These are phyloP conservation scores for Kluyveromyces nonfermentans DNA, from an alignment of 805 yeast genomes.

Conservation along the genomic window DNA sequence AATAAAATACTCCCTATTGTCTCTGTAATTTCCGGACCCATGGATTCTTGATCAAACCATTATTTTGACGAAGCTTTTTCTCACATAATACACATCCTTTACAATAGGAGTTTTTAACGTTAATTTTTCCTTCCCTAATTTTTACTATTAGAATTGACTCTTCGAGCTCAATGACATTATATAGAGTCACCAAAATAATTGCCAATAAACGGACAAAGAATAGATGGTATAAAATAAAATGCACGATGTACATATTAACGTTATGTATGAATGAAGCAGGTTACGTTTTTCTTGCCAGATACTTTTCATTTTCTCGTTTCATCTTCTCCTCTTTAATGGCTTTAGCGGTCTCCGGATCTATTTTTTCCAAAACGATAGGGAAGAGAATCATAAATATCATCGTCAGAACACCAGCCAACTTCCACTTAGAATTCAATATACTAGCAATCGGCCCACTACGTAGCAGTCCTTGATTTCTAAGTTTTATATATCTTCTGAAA, in stretches of 20 bases:
- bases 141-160: no score
- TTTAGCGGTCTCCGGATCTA: slow-evolving; percentile 35
- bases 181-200: no score
- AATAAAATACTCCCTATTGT: background rate
- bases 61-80: background rate
- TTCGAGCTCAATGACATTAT: no score
- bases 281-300: slow-evolving; percentile 7
- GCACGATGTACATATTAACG: no score
- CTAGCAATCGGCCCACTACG: slow-evolving; percentile 32
- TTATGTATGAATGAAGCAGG: no score
- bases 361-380: slow-evolving; percentile 31
- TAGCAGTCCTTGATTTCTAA: slow-evolving; percentile 27
- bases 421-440: slow-evolving; percentile 31
- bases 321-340: slow-evolving; percentile 26
- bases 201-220: no score
- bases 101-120: background rate
- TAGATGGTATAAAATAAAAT: no score
- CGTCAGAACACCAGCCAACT: slow-evolving; percentile 26
- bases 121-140: background rate
- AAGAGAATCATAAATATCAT: slow-evolving; percentile 18
- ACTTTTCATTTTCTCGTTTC: slow-evolving; percentile 20
- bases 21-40: background rate
- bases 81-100: no score
- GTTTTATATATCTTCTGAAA: slow-evolving; percentile 26
- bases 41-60: background rate